A percentile compares a stretch with the other conserved stretches of the same genome.
phyloP scores from a whole-genome alignment of 208 protist genomes.

The Histomonas meleagridis region DNA sequence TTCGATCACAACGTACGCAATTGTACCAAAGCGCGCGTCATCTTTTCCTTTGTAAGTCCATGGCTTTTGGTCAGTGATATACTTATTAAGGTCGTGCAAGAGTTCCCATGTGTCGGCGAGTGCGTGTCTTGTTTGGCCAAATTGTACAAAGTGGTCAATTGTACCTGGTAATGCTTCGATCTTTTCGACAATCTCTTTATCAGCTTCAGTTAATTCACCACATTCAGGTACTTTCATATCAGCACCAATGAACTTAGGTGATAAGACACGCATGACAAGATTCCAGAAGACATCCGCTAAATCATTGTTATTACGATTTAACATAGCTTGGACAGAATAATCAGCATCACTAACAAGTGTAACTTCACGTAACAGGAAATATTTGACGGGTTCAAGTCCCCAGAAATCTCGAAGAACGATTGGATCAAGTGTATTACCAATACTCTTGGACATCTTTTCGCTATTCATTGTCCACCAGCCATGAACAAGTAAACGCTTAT shows the following conservation, averaged over 20 bases:
- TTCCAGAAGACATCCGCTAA: constrained; percentile 48
- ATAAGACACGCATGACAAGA: constrained; percentile 39
- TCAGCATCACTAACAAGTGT: constrained; percentile 79
- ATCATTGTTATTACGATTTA: constrained; percentile 39
- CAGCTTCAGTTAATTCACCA: neutral
- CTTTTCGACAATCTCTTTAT: neutral
- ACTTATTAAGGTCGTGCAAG: neutral
- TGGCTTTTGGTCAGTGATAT: neutral
- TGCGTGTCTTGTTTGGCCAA: neutral
- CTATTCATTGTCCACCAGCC: constrained; percentile 64
- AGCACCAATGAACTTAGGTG: constrained; percentile 14
- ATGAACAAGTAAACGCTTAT: constrained; percentile 54
- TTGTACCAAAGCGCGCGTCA: neutral
- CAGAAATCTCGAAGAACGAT: constrained; percentile 10
- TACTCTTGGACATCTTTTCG: constrained; percentile 85
- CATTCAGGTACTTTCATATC: neutral
- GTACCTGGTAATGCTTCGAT: neutral
- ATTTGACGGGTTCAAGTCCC: constrained; percentile 70
- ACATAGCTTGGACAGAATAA: constrained; percentile 59
- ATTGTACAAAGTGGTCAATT: neutral
- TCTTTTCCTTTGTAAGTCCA: neutral
- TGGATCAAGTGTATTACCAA: constrained; percentile 87
- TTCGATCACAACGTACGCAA: neutral
- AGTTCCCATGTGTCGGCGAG: neutral
- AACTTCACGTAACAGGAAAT: constrained; percentile 80